A percentile compares a stretch with the other conserved stretches of the same genome.
Conservation (phyloP, 2,329 filamentous ascomycete genomes). For the Neospermospora avenae region DNA sequence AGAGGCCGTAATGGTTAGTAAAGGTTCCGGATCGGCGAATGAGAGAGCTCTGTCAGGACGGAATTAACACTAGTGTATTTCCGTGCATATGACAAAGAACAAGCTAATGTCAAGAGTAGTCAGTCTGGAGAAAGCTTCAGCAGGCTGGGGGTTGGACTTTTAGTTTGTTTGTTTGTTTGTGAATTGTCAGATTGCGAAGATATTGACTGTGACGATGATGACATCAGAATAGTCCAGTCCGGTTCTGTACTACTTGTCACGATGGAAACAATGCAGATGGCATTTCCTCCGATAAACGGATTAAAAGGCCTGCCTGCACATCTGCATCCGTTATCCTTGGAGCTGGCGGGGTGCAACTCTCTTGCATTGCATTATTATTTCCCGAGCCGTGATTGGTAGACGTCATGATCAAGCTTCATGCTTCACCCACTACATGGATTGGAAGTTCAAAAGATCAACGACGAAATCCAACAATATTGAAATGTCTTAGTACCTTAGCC, state of each 20-base stretch:
- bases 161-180: too few species aligned
- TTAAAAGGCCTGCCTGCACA: too few species aligned
- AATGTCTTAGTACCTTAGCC: too few species aligned
- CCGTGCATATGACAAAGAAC: slow-evolving; percentile 1
- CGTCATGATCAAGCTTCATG: slow-evolving; percentile 5
- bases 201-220: too few species aligned
- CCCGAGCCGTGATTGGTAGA: background rate
- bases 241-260: too few species aligned
- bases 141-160: too few species aligned
- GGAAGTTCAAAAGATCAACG: too few species aligned
- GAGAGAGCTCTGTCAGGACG: background rate
- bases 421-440: too few species aligned
- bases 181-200: too few species aligned
- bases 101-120: background rate
- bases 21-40: slow-evolving; percentile 2
- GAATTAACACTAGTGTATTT: background rate
- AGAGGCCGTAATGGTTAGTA: background rate
- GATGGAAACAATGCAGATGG: background rate
- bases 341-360: background rate
- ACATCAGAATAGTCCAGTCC: too few species aligned
- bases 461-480: too few species aligned
- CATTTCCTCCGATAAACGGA: background rate
- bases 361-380: background rate
- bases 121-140: background rate
- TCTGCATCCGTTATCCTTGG: too few species aligned